These are phyloP conservation scores for Aureococcus anophagefferens DNA, from an alignment of 108 stramenopile species.

Conservation along the genomic window DNA sequence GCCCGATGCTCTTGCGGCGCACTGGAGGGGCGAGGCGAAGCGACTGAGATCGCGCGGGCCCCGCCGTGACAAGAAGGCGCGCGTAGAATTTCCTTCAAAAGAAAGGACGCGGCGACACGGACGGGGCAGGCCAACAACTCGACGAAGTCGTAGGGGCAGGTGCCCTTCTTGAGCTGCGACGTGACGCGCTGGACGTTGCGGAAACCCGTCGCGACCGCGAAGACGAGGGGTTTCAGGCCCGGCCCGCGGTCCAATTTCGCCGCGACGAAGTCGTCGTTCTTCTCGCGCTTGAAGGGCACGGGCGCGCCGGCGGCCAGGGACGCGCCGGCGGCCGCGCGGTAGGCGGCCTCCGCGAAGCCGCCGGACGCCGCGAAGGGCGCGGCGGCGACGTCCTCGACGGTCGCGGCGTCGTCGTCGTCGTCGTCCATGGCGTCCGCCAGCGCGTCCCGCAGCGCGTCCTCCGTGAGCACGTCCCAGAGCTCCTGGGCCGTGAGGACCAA, in stretches of 20 bases:
- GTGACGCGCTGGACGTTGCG: slow-evolving; percentile 84
- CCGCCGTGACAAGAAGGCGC: no score
- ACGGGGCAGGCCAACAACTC: slow-evolving; percentile 96
- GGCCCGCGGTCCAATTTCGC: background rate
- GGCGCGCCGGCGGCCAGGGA: background rate
- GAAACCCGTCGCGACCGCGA: slow-evolving; percentile 91
- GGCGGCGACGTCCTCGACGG: background rate
- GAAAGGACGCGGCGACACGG: no score
- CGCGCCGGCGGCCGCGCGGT: slow-evolving; percentile 24
- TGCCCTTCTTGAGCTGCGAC: slow-evolving; percentile 22
- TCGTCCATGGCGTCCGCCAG: background rate
- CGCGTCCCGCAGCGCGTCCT: slow-evolving; percentile 3
- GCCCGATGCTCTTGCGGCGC: no score
- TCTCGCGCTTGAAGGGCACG: slow-evolving; percentile 19
- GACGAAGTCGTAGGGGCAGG: slow-evolving; percentile 59
- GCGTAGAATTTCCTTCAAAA: no score
- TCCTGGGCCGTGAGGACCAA: slow-evolving; percentile 82
- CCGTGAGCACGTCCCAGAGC: slow-evolving; percentile 59
- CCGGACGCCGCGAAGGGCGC: slow-evolving; percentile 11
- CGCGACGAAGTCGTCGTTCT: slow-evolving; percentile 31
- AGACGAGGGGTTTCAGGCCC: slow-evolving; percentile 41
- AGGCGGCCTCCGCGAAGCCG: slow-evolving; percentile 36
- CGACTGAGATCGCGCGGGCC: no score
- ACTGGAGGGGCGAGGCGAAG: no score
- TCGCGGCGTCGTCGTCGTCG: background rate